These are phyloP conservation scores for Vanderwaltozyma tropicalis DNA, from an alignment of 805 yeast species.

Conservation along the genomic window DNA sequence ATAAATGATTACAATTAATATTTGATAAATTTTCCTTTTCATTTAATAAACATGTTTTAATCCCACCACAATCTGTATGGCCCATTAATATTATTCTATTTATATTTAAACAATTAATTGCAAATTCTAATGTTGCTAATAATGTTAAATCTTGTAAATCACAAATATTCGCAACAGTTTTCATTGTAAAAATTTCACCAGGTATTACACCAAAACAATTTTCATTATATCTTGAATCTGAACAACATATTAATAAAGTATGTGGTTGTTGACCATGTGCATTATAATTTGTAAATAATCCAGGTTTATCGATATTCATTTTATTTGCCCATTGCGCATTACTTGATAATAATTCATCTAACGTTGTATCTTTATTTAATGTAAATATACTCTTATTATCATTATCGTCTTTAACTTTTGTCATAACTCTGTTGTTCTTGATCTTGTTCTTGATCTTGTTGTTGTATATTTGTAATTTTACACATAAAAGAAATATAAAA, in stretches of 20 bases:
- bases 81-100: slow-evolving; percentile 80
- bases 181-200: slow-evolving; percentile 82
- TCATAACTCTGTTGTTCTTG: too few relatives aligned
- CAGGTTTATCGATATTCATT: slow-evolving; percentile 42
- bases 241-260: slow-evolving; percentile 89
- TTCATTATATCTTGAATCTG: slow-evolving; percentile 86
- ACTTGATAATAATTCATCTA: slow-evolving; percentile 30
- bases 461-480: too few relatives aligned
- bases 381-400: slow-evolving; percentile 10
- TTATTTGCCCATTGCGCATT: slow-evolving; percentile 37
- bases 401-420: too few relatives aligned
- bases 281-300: slow-evolving; percentile 45
- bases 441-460: too few relatives aligned
- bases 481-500: too few relatives aligned
- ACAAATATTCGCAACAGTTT: slow-evolving; percentile 78
- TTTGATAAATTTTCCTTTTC: slow-evolving; percentile 31
- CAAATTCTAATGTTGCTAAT: slow-evolving; percentile 76
- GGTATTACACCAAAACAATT: slow-evolving; percentile 66
- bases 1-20: slow-evolving; percentile 40
- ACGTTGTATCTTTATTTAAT: slow-evolving; percentile 21
- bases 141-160: slow-evolving; percentile 58
- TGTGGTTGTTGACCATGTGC: slow-evolving; percentile 86
- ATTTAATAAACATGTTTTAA: slow-evolving; percentile 64
- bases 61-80: slow-evolving; percentile 92
- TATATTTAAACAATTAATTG: slow-evolving; percentile 75